Conservation (phyloP, 345 rosid species). For the Eucalyptus fibrosa region DNA sequence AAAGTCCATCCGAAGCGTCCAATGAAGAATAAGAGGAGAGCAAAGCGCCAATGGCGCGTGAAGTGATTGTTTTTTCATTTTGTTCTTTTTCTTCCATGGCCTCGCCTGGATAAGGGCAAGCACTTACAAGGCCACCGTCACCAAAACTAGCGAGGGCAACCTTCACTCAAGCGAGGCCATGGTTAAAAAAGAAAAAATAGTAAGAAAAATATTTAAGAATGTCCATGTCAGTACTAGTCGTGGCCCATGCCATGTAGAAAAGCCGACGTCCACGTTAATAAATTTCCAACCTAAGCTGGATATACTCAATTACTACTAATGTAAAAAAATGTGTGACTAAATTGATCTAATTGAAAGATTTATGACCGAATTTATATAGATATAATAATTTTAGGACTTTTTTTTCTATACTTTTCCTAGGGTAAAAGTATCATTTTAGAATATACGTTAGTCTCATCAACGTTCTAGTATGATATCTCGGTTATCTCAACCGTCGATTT, state of each 20-base stretch:
- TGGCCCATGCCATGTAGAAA: not conserved
- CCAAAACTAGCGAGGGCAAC: not conserved
- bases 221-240: not conserved
- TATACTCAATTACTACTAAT: too few relatives aligned
- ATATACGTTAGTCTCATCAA: not conserved
- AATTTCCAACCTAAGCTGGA: not conserved
- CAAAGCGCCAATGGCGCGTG: too few relatives aligned
- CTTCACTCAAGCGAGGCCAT: not conserved
- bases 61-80: not conserved
- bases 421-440: not conserved
- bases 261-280: rapidly evolving
- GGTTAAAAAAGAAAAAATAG: not conserved
- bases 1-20: too few relatives aligned
- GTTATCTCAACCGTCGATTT: not conserved
- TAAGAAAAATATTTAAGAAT: not conserved
- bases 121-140: not conserved
- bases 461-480: not conserved
- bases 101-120: not conserved
- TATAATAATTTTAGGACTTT: too few relatives aligned
- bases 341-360: too few relatives aligned
- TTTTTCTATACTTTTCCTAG: not conserved
- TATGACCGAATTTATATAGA: too few relatives aligned
- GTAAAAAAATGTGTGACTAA: rapidly evolving
- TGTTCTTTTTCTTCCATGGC: not conserved
- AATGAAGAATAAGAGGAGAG: too few relatives aligned